phyloP scores from a whole-genome alignment of 768 basidiomycete species.

The Termitomyces titanicus region DNA sequence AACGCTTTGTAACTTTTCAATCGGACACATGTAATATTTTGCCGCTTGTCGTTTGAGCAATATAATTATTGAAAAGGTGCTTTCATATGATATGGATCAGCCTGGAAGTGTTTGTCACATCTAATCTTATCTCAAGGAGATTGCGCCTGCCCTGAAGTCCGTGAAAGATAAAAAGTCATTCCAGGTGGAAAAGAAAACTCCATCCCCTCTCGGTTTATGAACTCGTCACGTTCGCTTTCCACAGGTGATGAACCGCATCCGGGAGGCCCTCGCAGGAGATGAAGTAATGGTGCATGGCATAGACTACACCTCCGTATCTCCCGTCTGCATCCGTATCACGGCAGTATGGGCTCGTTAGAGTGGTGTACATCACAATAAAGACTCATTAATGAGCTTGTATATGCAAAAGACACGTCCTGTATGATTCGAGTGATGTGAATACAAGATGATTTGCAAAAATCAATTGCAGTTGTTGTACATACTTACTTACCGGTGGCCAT shows the following conservation, averaged over 20 bases:
- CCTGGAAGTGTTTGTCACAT: no score
- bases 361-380: conserved; percentile 63
- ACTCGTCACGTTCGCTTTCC: conserved; percentile 29
- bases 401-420: neutral
- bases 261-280: conserved; percentile 85
- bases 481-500: conserved; percentile 10
- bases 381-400: neutral
- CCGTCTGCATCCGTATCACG: conserved; percentile 50
- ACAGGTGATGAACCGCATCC: conserved; percentile 38
- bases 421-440: neutral
- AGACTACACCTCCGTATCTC: conserved; percentile 88
- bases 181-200: neutral
- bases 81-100: no score
- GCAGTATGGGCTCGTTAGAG: conserved; percentile 76
- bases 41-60: no score
- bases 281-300: conserved; percentile 87
- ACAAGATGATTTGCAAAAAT: neutral
- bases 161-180: conserved; percentile 5
- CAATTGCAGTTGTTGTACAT: no score
- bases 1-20: neutral
- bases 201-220: conserved; percentile 44
- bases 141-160: conserved; percentile 21
- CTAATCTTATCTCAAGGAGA: conserved; percentile 5
- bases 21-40: neutral
- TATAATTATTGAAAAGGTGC: no score